phyloP scores from a whole-genome alignment of 1,284 basidiomycete genomes.

The Binderoboletus segoi region DNA sequence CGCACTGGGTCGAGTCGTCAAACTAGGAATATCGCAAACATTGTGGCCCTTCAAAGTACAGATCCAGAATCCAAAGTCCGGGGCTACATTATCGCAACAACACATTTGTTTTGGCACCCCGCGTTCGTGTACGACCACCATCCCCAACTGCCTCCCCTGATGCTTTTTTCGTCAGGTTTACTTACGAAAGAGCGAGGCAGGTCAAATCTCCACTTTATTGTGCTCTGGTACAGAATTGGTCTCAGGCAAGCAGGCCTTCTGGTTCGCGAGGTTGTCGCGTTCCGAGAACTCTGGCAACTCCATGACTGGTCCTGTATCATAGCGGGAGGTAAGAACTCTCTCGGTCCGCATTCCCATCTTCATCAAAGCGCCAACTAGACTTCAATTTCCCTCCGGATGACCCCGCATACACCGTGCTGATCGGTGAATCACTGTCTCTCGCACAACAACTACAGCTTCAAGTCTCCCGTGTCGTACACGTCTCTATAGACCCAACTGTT shows the following conservation, averaged over 20 bases:
- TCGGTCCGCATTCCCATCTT: background rate
- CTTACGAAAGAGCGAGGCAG: slow-evolving; percentile 85
- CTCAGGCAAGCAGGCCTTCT: slow-evolving; percentile 71
- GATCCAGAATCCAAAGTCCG: slow-evolving; percentile 36
- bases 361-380: slow-evolving; percentile 52
- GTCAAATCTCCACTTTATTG: background rate
- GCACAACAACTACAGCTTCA: slow-evolving; percentile 57
- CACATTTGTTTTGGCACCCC: slow-evolving; percentile 95
- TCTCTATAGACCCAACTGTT: slow-evolving; percentile 69
- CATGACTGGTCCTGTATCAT: slow-evolving; percentile 77
- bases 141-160: slow-evolving; percentile 3
- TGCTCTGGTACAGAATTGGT: background rate
- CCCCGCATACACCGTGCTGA: slow-evolving; percentile 82
- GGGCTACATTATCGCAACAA: slow-evolving; percentile 79
- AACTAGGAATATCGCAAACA: slow-evolving; percentile 82
- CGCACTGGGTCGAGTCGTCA: slow-evolving; percentile 65
- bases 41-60: slow-evolving; percentile 63
- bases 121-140: slow-evolving; percentile 48
- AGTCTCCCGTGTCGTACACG: slow-evolving; percentile 80
- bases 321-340: slow-evolving; percentile 66
- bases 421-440: slow-evolving; percentile 56
- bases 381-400: slow-evolving; percentile 93
- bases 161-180: slow-evolving; percentile 55
- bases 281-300: slow-evolving; percentile 52
- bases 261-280: slow-evolving; percentile 63